Evolutionary conservation across 2,329 filamentous ascomycete genomes (phyloP), one percentile per base, ranked within the genome.

Genomic region (Coleophoma cylindrospora): DNA sequence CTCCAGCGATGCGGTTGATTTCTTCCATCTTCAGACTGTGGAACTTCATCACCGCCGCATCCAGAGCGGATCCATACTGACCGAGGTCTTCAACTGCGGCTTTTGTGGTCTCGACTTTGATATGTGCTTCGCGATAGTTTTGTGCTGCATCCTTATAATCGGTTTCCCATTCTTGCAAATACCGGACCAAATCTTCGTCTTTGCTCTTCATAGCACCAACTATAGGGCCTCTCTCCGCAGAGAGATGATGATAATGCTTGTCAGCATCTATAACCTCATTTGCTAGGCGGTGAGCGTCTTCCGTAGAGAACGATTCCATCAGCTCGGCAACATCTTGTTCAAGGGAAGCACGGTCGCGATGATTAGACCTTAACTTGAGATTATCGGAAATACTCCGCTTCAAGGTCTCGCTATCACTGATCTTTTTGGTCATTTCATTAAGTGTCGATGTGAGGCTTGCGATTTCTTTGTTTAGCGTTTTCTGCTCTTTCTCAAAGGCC

Each of bases 11-110:
- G 50, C 84, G 81, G 69, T 99, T 99, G 67, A 99, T 92, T 67
- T 99, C 91, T 60, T 94, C 89, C 94, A 99, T 99, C 75, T 99
- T 99, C 65, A 96, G 74, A 32, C 86, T 80, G 72, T 99, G 94
- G 65, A 92, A 99, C 63, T 89, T 89, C 89, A 99, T 96, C 63
- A 99, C 95, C 43, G 94, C 95, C 64, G 94, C 90, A 73, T 97
- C 92, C 12, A 99, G 79, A 8, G 94, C 94, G 10, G 81, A 77
- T 40, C 83, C 79, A 65, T 95, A 97, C 38, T 89, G 86, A 7
- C 79, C 86, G 34, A 99, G 74, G 65, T 99, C 94, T 50, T 95
- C 90, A 49, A 96, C 89, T 3, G 91, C 92, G 3, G 91, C 92
- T 68, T 91, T 95, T 45, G 90, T 96, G 1, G 91, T 95, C 71